A percentile compares a stretch with the other conserved stretches of the same genome.
Evolutionary conservation across 2,329 filamentous ascomycete genomes (phyloP).

Genomic region (Colletotrichum tabaci): DNA sequence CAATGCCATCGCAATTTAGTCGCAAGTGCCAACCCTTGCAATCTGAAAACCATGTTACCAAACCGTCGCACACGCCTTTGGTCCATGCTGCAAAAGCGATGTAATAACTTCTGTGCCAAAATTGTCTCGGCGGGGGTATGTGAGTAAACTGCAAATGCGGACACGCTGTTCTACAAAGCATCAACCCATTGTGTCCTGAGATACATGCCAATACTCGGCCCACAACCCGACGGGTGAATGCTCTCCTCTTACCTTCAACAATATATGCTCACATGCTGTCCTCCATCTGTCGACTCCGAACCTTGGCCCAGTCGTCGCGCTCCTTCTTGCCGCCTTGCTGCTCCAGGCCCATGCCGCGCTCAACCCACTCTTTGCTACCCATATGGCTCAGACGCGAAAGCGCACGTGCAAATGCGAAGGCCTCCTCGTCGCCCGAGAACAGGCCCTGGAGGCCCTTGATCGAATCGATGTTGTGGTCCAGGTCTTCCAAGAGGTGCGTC

Average conservation of each 20-base stretch:
- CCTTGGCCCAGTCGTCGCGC: conserved; percentile 75
- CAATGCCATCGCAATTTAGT: background rate
- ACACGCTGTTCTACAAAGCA: conserved; percentile 10
- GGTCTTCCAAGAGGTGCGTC: conserved; percentile 87
- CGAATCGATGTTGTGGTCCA: conserved; percentile 86
- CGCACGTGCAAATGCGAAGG: conserved; percentile 94
- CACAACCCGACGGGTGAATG: conserved; percentile 11
- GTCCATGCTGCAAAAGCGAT: background rate
- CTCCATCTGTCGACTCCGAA: conserved; percentile 77
- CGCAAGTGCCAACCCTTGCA: background rate
- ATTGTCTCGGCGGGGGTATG: conserved; percentile 24
- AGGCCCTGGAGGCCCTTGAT: conserved; percentile 84
- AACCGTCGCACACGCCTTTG: background rate
- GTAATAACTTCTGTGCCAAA: conserved; percentile 1
- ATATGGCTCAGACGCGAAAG: conserved; percentile 90
- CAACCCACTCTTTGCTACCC: conserved; percentile 95
- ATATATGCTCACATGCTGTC: conserved; percentile 69
- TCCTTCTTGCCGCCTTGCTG: conserved; percentile 75
- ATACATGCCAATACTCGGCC: conserved; percentile 8
- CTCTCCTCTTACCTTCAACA: background rate
- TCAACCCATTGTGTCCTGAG: conserved; percentile 9
- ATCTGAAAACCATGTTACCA: background rate
- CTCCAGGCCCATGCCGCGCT: conserved; percentile 81
- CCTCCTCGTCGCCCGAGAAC: conserved; percentile 95
- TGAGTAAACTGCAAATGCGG: conserved; percentile 24